Percentiles rank a stretch among this genome's conserved stretches.
Conservation (phyloP, 768 basidiomycete species). For the Auricularia auricula-judae region DNA sequence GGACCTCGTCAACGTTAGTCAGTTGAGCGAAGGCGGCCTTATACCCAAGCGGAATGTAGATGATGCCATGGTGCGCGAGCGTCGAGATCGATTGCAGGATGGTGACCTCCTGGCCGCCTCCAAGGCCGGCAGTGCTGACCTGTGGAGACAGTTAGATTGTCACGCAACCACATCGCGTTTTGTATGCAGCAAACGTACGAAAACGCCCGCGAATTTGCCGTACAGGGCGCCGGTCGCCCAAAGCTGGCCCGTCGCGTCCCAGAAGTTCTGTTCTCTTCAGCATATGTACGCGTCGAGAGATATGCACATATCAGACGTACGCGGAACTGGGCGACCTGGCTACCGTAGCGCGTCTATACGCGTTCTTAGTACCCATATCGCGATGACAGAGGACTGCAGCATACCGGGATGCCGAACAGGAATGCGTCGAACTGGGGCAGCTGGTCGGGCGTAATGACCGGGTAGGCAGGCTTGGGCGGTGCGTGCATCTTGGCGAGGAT, state of each 20-base stretch:
- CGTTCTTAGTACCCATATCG: not conserved
- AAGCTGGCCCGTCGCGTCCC: slow-evolving; percentile 61
- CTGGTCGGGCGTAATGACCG: slow-evolving; percentile 44
- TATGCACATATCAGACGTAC: not conserved
- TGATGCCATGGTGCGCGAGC: slow-evolving; percentile 60
- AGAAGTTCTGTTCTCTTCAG: slow-evolving; percentile 40
- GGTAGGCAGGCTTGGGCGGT: slow-evolving; percentile 60
- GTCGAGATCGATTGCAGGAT: slow-evolving; percentile 40
- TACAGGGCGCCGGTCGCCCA: slow-evolving; percentile 49
- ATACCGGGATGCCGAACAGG: slow-evolving; percentile 68
- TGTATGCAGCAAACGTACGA: slow-evolving; percentile 21
- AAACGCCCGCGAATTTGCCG: slow-evolving; percentile 68
- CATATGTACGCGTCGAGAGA: not conserved
- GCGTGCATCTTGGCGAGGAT: slow-evolving; percentile 61
- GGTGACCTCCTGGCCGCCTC: slow-evolving; percentile 73
- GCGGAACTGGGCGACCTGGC: not conserved
- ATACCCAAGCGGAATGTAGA: slow-evolving; percentile 66
- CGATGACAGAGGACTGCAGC: slow-evolving; percentile 39
- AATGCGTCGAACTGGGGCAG: slow-evolving; percentile 58
- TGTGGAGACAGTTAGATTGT: not conserved
- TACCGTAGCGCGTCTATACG: not conserved
- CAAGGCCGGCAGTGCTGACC: slow-evolving; percentile 54
- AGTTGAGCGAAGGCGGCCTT: slow-evolving; percentile 32
- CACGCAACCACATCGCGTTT: not conserved
- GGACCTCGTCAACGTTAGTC: slow-evolving; percentile 34